Conservation (phyloP, 2,329 filamentous ascomycete genomes). For the Diplodia mutila region DNA sequence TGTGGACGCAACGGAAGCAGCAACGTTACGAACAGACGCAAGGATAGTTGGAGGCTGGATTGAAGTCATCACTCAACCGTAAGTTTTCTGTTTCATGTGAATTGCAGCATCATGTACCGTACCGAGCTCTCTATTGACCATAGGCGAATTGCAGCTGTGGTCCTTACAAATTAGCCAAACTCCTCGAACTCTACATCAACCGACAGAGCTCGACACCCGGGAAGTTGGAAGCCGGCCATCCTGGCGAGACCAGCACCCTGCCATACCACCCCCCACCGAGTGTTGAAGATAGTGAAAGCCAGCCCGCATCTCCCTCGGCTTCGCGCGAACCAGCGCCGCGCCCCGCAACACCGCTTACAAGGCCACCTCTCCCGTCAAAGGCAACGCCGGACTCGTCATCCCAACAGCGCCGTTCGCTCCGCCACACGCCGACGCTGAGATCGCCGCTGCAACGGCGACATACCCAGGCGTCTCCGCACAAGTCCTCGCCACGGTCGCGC, state of each 20-base stretch:
- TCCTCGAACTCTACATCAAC: conserved; percentile 28
- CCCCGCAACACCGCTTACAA: too few relatives aligned
- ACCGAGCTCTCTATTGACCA: not conserved
- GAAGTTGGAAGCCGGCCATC: not conserved
- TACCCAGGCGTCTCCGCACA: not conserved
- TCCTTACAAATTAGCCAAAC: conserved; percentile 42
- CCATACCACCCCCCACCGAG: not conserved
- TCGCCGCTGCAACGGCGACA: not conserved
- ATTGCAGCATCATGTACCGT: too few relatives aligned
- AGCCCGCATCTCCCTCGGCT: too few relatives aligned
- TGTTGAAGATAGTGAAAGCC: too few relatives aligned
- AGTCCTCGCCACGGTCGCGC: not conserved
- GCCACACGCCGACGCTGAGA: not conserved
- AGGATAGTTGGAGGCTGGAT: conserved; percentile 30
- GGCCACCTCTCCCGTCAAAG: too few relatives aligned
- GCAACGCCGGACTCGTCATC: too few relatives aligned
- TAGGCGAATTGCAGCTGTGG: conserved; percentile 30
- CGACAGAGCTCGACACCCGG: not conserved
- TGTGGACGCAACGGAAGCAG: not conserved
- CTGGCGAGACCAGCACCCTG: not conserved
- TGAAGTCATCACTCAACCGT: conserved; percentile 42
- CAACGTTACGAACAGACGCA: not conserved
- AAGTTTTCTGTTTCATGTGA: not conserved
- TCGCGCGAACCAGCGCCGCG: too few relatives aligned
- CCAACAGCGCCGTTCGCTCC: too few relatives aligned